Evolutionary conservation across 2,329 filamentous ascomycete species (phyloP).

Genomic region (Cryphonectria radicalis): DNA sequence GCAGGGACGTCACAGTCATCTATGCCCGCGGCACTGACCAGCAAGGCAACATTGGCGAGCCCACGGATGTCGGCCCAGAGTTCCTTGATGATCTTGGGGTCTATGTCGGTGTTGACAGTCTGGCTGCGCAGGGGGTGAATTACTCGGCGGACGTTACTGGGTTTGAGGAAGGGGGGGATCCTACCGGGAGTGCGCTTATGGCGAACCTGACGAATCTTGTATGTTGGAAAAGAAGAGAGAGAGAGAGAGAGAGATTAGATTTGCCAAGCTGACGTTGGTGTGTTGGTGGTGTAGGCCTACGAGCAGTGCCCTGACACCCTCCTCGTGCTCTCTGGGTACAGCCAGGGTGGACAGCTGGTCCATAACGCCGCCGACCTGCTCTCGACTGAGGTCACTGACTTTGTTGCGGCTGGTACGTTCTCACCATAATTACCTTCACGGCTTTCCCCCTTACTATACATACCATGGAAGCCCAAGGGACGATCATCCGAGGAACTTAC

Average conservation of each 20-base stretch:
- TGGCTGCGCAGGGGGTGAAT: constrained; percentile 37
- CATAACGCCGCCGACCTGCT: constrained; percentile 36
- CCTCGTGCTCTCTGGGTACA: constrained; percentile 47
- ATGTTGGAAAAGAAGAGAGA: not conserved
- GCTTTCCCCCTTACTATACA: too few species aligned
- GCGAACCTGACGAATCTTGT: constrained; percentile 23
- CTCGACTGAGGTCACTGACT: constrained; percentile 28
- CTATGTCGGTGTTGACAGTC: constrained; percentile 25
- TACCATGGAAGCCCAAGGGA: not conserved
- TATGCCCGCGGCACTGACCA: constrained; percentile 28
- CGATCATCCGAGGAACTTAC: not conserved
- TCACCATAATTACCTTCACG: not conserved
- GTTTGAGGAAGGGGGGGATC: constrained; percentile 35
- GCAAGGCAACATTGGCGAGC: constrained; percentile 26
- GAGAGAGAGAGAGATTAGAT: not conserved
- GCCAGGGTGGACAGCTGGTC: constrained; percentile 39
- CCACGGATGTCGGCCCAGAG: constrained; percentile 33
- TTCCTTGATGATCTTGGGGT: constrained; percentile 33
- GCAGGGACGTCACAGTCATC: constrained; percentile 27
- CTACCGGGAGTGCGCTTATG: constrained; percentile 29
- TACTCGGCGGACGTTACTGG: constrained; percentile 34
- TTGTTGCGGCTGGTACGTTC: constrained; percentile 27
- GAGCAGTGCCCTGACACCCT: constrained; percentile 44
- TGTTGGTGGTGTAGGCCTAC: constrained; percentile 17
- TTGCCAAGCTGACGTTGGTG: not conserved